Conservation (phyloP, 805 yeast genomes). For the Wickerhamiella vanderwaltii region DNA sequence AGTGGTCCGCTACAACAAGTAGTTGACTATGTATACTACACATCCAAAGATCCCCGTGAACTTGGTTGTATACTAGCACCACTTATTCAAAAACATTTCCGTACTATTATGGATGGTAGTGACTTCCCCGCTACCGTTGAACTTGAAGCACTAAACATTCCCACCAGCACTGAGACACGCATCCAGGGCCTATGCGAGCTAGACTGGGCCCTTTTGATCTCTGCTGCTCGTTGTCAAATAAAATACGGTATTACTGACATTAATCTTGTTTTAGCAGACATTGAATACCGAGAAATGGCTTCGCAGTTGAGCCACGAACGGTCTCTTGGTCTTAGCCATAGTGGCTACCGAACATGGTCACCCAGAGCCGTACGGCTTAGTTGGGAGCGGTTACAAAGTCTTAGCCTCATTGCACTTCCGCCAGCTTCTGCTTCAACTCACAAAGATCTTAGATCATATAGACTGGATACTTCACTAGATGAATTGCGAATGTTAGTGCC, state of each 20-base stretch:
- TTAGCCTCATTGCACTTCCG: constrained; percentile 35
- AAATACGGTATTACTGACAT: constrained; percentile 47
- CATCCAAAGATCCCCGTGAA: constrained; percentile 45
- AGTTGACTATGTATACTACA: constrained; percentile 40
- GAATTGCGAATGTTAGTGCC: constrained; percentile 27
- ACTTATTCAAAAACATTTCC: not conserved
- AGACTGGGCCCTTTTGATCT: constrained; percentile 58
- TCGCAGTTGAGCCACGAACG: constrained; percentile 33
- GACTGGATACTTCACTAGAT: constrained; percentile 27
- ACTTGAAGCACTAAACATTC: constrained; percentile 8
- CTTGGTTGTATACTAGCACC: constrained; percentile 20
- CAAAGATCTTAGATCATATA: constrained; percentile 27
- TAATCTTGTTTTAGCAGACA: constrained; percentile 64
- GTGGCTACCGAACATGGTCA: constrained; percentile 45
- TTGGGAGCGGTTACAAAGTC: constrained; percentile 59
- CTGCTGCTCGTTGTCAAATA: constrained; percentile 59
- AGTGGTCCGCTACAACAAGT: not conserved
- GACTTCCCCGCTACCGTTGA: not conserved
- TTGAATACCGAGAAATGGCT: constrained; percentile 55
- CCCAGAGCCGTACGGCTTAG: constrained; percentile 48
- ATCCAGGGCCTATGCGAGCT: constrained; percentile 43
- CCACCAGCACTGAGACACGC: constrained; percentile 15
- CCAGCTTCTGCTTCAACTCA: constrained; percentile 30
- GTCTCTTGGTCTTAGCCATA: constrained; percentile 31
- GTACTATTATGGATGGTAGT: not conserved